A percentile compares a stretch with the other conserved stretches of the same genome.
Evolutionary conservation across 2,329 filamentous ascomycete species (phyloP).

Genomic region (Monosporascus sp.): DNA sequence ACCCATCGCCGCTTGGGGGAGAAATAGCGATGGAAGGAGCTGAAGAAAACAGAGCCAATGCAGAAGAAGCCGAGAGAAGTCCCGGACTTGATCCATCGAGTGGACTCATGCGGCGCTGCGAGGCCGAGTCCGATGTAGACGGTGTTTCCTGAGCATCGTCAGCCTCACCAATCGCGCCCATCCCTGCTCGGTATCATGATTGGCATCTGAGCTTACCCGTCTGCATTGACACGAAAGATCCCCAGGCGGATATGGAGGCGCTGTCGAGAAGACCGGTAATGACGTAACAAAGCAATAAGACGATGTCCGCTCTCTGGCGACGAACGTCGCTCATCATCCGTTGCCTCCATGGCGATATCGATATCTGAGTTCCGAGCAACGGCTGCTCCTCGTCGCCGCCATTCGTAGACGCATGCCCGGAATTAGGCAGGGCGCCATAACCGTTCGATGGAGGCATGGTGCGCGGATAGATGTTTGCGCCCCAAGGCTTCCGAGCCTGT

Average conservation of each 20-base stretch:
- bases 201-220: constrained; percentile 49
- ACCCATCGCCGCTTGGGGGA: constrained; percentile 61
- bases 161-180: not conserved
- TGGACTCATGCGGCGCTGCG: constrained; percentile 47
- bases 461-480: not conserved
- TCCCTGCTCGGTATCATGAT: not conserved
- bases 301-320: constrained; percentile 59
- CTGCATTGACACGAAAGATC: constrained; percentile 79
- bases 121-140: constrained; percentile 73
- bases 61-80: constrained; percentile 67
- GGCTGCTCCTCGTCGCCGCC: constrained; percentile 28
- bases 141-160: constrained; percentile 55
- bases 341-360: constrained; percentile 23
- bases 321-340: constrained; percentile 43
- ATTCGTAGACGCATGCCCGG: constrained; percentile 4
- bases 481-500: no score
- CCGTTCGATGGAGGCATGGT: constrained; percentile 22
- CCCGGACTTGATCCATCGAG: constrained; percentile 67
- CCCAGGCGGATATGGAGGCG: constrained; percentile 70
- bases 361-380: constrained; percentile 16
- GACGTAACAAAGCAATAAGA: constrained; percentile 67
- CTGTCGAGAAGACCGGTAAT: constrained; percentile 76
- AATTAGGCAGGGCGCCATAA: constrained; percentile 19
- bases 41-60: constrained; percentile 66
- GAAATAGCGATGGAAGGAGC: constrained; percentile 59